Percentiles rank a stretch among this genome's conserved stretches.
These are phyloP conservation scores for Microsporum ferrugineum DNA, from an alignment of 2,329 filamentous ascomycete genomes.

Conservation along the genomic window DNA sequence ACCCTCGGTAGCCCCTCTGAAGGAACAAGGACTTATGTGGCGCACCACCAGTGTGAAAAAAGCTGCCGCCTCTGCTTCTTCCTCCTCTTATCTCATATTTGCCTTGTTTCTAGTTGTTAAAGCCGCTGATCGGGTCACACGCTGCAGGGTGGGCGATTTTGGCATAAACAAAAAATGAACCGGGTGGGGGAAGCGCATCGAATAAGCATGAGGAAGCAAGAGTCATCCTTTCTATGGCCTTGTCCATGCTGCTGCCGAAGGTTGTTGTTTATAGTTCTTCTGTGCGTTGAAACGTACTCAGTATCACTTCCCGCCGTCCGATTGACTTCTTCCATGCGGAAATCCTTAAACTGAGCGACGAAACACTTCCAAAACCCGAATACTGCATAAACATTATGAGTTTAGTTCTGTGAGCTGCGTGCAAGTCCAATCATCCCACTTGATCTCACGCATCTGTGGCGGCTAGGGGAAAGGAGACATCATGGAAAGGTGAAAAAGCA, in stretches of 20 bases:
- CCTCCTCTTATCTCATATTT: neutral
- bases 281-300: neutral
- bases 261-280: neutral
- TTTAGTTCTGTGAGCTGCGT: neutral
- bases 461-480: neutral
- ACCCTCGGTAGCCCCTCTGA: neutral
- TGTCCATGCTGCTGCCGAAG: neutral
- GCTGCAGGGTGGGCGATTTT: constrained; percentile 1
- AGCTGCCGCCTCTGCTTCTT: neutral
- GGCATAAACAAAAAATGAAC: neutral
- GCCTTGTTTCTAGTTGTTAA: neutral
- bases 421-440: neutral
- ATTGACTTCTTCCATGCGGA: neutral
- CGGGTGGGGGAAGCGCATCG: neutral
- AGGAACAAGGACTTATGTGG: neutral
- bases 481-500: neutral
- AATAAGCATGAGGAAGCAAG: neutral
- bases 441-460: constrained; percentile 1
- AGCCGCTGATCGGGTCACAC: constrained; percentile 3
- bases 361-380: constrained; percentile 4
- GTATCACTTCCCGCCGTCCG: constrained; percentile 1
- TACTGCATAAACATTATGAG: neutral
- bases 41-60: neutral
- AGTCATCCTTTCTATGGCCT: neutral
- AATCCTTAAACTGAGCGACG: neutral